Evolutionary conservation across 2,329 filamentous ascomycete genomes (phyloP).

Genomic region (Trichoderma gracile): DNA sequence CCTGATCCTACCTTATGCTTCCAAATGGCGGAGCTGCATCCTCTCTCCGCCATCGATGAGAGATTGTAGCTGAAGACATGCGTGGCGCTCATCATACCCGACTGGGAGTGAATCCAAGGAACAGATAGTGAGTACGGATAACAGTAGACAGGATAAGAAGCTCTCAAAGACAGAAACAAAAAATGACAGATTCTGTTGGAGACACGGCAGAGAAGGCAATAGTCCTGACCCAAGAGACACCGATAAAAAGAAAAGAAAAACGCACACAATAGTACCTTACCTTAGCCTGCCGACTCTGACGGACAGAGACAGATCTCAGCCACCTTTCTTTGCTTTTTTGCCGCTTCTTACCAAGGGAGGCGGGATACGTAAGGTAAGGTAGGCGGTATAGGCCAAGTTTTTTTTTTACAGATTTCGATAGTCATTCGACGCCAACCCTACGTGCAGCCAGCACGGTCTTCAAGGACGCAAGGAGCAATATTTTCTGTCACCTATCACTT

Average conservation of each 20-base stretch:
- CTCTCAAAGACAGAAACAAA: not conserved
- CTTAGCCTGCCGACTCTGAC: not conserved
- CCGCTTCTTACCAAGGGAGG: too few relatives aligned
- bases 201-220: constrained; percentile 2
- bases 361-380: too few relatives aligned
- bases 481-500: too few relatives aligned
- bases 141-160: too few relatives aligned
- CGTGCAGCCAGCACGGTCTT: too few relatives aligned
- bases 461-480: too few relatives aligned
- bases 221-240: not conserved
- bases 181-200: constrained; percentile 7
- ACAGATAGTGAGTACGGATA: too few relatives aligned
- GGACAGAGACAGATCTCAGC: constrained; percentile 23
- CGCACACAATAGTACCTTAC: too few relatives aligned
- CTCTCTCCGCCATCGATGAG: not conserved
- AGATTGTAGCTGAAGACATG: not conserved
- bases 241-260: constrained; percentile 2
- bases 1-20: not conserved
- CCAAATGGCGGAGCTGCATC: not conserved
- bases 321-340: not conserved
- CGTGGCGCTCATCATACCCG: constrained; percentile 15
- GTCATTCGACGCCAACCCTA: too few relatives aligned
- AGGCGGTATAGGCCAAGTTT: too few relatives aligned
- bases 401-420: too few relatives aligned
- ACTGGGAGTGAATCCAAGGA: not conserved